Evolutionary conservation across 1,284 basidiomycete species (phyloP), one percentile per base, ranked within the genome.

Genomic region (Coniferiporia sulphurascens): DNA sequence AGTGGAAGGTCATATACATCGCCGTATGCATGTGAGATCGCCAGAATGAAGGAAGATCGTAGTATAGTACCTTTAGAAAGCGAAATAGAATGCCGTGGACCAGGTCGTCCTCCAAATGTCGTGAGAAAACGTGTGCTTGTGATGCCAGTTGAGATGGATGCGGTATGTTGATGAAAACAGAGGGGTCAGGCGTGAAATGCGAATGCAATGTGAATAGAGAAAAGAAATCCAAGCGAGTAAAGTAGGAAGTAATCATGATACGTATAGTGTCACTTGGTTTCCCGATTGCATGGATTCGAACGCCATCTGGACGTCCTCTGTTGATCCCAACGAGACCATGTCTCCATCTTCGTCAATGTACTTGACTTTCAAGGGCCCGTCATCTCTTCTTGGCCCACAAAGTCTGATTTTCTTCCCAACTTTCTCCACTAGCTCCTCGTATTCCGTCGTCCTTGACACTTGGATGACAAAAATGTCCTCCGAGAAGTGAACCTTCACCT

Each of bases 321-420:
- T 93, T 53, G 89, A 92, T 34, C 87, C 87, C 62, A 95, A 79
- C 43, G 85, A 87, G 52, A 95, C 84, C 79, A 91, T 78, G 70
- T 95, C 93, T n/a, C 91, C 91, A 66, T 95, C 92, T 70, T 95
- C 93, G 72, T 95, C 93, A 71, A 80, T 85, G 73, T 95, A 95
- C 72, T 91, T 93, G 64, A 95, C 85, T 55, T 91, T 85, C 66
- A 95, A 73, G 0, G 89, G 87, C 22, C 83, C 82, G 69, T 89
- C 85, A 45, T 86, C 85, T 43, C 89, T 77, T 57, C 86, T 78
- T 3, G 86, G 86, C 21, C 92, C 91, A 70, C 93, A 95, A 17
- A 95, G 76, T 21, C 91, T 82, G 65, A 98, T 92, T 81, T 98
- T 98, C 75, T 89, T 88, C 34, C 90, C 86, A 2, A 98, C 93